Evolutionary conservation across 495 filamentous ascomycete species (phyloP), one percentile per base, ranked within the genome.

Genomic region (Lasiosphaeris hirsuta): DNA sequence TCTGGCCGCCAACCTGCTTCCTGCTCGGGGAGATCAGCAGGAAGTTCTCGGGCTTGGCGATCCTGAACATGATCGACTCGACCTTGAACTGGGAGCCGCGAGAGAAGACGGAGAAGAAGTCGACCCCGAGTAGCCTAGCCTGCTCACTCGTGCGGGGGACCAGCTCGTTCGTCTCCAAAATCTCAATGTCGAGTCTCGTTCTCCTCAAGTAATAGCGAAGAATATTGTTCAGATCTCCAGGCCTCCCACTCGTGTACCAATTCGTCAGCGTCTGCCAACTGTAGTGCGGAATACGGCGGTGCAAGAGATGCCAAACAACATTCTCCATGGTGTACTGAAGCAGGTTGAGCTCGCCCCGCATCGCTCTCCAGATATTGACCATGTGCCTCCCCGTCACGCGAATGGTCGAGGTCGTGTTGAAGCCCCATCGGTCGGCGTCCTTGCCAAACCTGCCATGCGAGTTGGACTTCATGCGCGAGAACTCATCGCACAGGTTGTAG

Each of bases 51-150:
- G 94, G 90, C 69, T 98, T 98, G 44, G 93, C 95, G 61, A 98
- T 97, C 49, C 94, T 85, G 63, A 97, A 97, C 94, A 98, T 97
- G 60, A 97, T 83, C 1, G 91, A 96, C 74, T 98, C 94, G 42
- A 98, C 94, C 66, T 97, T 97, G 78, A 96, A 96, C 67, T 98
- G 94, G 7, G 92, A 96, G 23, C 94, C 95, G 36, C 94, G 82
- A 13, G 88, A 89, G 67, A 96, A 92, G 46, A 98, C 92, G 0
- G 91, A 95, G 69, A 90, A 93, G 71, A 97, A 98, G 72, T 97
- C 94, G 2, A 98, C 88, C 0, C 94, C 94, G 17, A 98, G 82
- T 34, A 98, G 76, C 43, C 95, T 83, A 11, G 94, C 94, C 64
- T 98, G 94, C 69, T 98, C 94, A 68, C 93, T 96, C 4, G 90